Base-by-base conservation (phyloP, 768 basidiomycete genomes). In the Rhizopogon salebrosus region DNA sequence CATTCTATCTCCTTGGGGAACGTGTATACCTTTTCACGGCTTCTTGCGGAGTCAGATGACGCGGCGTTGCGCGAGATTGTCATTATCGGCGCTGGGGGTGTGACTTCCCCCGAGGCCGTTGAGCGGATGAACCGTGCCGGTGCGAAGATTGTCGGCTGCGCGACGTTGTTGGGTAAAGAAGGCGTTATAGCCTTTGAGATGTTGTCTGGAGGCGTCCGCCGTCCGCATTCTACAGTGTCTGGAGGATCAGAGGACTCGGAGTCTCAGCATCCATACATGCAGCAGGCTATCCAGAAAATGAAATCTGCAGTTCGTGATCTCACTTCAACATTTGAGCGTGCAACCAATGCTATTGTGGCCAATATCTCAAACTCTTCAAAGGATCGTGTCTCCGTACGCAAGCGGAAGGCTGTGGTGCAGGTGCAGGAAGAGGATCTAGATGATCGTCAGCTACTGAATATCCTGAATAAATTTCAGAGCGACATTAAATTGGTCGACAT, bases 41-140 rank as follows among this genome's bases (percentile, higher is more conserved):
- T 90, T 40, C 70, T 92, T 46, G 64, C 66, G 16, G 64, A 70
- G 34, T 72, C 72, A 24, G 51, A 58, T 46, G 74, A 75, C 54
- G 57, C 65, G 3, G 73, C 72, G 0, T 59, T 90, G 36, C 65
- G 64, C 26, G 60, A 70, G 2, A 78, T 92, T 51, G 71, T 72
- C 46, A 72, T 93, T 51, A 79, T 94, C 41, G 92, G 91, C 2
- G 85, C 87, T n/a, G 92, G 92, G 1, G 92, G 92, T 5, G 89
- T 92, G 16, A 84, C 79, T 2, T 78, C 79, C 20, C 69, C 72
- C 5, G 84, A 71, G 20, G 84, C 81, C 2, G 81, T 76, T 11
- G 64, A 69, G 49, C 75, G 92, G 51, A 93, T 93, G 89, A 70
- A 72, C n/a, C 72, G 72, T 41, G 89, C 82, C 9, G 91, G 92